phyloP scores from a whole-genome alignment of 805 yeast species.

The Candida nonsorbophila region DNA sequence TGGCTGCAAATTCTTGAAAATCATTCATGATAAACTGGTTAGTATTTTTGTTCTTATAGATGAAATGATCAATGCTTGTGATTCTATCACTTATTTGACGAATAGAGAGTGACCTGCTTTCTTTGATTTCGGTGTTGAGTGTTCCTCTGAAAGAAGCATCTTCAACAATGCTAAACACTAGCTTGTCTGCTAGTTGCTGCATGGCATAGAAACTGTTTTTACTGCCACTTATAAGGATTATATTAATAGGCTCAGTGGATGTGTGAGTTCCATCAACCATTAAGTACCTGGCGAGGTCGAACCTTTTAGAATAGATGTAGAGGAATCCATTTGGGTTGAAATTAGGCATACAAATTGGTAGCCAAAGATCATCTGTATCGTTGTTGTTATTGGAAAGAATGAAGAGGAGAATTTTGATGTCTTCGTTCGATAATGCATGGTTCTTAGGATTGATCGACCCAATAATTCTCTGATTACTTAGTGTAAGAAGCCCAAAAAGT shows the following conservation, averaged over 20 bases:
- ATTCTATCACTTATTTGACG: too few relatives aligned
- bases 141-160: slow-evolving; percentile 14
- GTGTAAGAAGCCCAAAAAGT: slow-evolving; percentile 70
- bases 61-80: slow-evolving; percentile 59
- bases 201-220: slow-evolving; percentile 76
- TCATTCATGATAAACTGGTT: slow-evolving; percentile 60
- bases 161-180: slow-evolving; percentile 32
- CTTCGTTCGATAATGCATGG: slow-evolving; percentile 78
- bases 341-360: slow-evolving; percentile 87
- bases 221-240: slow-evolving; percentile 58
- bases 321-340: slow-evolving; percentile 86
- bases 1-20: slow-evolving; percentile 9
- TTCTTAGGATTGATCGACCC: slow-evolving; percentile 69
- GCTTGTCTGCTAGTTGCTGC: slow-evolving; percentile 52
- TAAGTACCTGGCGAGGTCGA: slow-evolving; percentile 16
- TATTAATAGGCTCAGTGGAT: slow-evolving; percentile 20
- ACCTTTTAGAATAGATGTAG: slow-evolving; percentile 63
- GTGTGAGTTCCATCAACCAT: slow-evolving; percentile 8
- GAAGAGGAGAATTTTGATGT: slow-evolving; percentile 67
- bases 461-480: slow-evolving; percentile 58
- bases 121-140: slow-evolving; percentile 18
- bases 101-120: slow-evolving; percentile 1
- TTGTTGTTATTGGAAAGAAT: slow-evolving; percentile 48
- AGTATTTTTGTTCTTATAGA: slow-evolving; percentile 64
- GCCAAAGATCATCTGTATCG: slow-evolving; percentile 72